Conservation (phyloP, 805 yeast species). For the Pichia californica region DNA sequence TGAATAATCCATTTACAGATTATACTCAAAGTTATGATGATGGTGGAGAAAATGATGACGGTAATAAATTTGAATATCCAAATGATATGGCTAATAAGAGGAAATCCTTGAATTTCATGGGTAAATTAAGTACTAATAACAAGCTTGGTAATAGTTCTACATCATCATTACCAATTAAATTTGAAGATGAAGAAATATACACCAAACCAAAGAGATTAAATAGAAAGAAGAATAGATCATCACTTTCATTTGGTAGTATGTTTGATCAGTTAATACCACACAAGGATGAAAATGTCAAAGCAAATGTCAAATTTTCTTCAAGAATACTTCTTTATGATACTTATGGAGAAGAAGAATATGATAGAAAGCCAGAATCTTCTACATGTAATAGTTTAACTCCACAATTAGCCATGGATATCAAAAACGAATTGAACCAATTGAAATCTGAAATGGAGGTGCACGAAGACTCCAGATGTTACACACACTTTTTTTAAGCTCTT, state of each 20-base stretch:
- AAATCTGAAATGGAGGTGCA: constrained; percentile 82
- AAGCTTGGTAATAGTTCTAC: constrained; percentile 10
- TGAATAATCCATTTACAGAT: constrained; percentile 11
- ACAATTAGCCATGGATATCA: constrained; percentile 74
- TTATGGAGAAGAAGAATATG: constrained; percentile 76
- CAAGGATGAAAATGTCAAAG: constrained; percentile 11
- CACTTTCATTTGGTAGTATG: constrained; percentile 16
- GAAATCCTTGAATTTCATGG: constrained; percentile 11
- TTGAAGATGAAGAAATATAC: constrained; percentile 11
- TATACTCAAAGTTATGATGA: constrained; percentile 11
- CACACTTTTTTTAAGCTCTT: constrained; percentile 62
- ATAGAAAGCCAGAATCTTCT: constrained; percentile 86
- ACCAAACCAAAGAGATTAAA: constrained; percentile 16
- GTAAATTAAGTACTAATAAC: constrained; percentile 4
- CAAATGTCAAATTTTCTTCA: constrained; percentile 56
- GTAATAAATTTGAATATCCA: not conserved
- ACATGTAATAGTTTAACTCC: constrained; percentile 92
- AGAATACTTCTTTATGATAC: constrained; percentile 82
- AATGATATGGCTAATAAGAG: constrained; percentile 1
- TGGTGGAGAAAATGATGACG: not conserved
- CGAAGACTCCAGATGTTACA: constrained; percentile 67
- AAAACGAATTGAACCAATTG: constrained; percentile 74
- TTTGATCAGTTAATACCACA: constrained; percentile 8
- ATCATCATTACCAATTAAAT: constrained; percentile 8
- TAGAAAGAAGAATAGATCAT: constrained; percentile 17